A percentile compares a stretch with the other conserved stretches of the same genome.
Conservation (phyloP, 495 filamentous ascomycete genomes). For the Penicillium salamii region DNA sequence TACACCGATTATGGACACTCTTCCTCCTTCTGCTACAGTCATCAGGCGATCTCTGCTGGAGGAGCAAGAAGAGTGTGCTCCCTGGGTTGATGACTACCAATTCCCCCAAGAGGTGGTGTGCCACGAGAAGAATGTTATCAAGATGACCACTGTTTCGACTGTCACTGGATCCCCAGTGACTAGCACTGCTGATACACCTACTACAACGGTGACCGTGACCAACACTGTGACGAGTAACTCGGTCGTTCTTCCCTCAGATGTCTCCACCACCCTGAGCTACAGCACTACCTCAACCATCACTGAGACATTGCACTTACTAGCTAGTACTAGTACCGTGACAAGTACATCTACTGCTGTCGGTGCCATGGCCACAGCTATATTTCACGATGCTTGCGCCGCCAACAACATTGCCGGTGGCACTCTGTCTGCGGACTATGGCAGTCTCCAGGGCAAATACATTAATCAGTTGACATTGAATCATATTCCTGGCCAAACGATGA, state of each 20-base stretch:
- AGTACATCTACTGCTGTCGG: not conserved
- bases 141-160: not conserved
- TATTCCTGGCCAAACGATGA: not conserved
- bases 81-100: conserved; percentile 1
- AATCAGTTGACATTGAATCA: not conserved
- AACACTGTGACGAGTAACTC: conserved; percentile 3
- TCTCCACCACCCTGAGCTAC: conserved; percentile 9
- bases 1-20: conserved; percentile 3
- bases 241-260: conserved; percentile 1
- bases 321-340: not conserved
- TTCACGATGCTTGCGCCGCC: conserved; percentile 5
- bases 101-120: conserved; percentile 4
- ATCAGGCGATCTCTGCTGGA: not conserved
- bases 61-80: not conserved
- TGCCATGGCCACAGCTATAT: not conserved
- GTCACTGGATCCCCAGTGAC: conserved; percentile 2
- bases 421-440: conserved; percentile 7
- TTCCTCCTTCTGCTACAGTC: not conserved
- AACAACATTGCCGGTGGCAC: conserved; percentile 5
- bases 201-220: conserved; percentile 5
- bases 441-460: not conserved
- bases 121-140: conserved; percentile 5
- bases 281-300: conserved; percentile 7
- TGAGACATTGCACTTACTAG: not conserved
- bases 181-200: not conserved